phyloP scores from a whole-genome alignment of 257 asterid genomes.

The Parsonsia alboflavescens region DNA sequence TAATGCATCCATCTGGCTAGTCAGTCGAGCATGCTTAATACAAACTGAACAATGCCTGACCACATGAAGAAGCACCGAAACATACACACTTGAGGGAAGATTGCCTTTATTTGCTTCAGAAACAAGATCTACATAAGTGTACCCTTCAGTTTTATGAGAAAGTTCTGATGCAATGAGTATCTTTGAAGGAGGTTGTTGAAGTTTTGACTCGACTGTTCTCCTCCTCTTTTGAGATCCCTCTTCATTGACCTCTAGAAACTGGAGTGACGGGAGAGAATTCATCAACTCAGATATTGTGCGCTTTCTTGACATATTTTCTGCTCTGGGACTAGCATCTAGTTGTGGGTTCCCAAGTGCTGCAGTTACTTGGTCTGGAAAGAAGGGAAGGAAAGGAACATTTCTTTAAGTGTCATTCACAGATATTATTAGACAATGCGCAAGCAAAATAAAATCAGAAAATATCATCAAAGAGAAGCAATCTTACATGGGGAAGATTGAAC shows the following conservation, averaged over 20 bases:
- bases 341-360: slow-evolving; percentile 37
- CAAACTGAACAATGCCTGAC: slow-evolving; percentile 94
- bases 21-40: slow-evolving; percentile 89
- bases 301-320: slow-evolving; percentile 48
- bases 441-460: neutral
- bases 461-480: slow-evolving; percentile 24
- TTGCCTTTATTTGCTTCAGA: slow-evolving; percentile 90
- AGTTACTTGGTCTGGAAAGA: slow-evolving; percentile 50
- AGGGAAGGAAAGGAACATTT: slow-evolving; percentile 5
- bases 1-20: slow-evolving; percentile 95
- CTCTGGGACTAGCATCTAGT: slow-evolving; percentile 37
- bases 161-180: slow-evolving; percentile 40
- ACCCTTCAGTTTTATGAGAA: slow-evolving; percentile 46
- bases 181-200: slow-evolving; percentile 37
- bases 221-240: slow-evolving; percentile 62
- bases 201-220: slow-evolving; percentile 36
- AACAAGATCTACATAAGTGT: slow-evolving; percentile 62
- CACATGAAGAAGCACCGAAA: slow-evolving; percentile 78
- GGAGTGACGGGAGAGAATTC: slow-evolving; percentile 70
- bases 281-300: slow-evolving; percentile 72
- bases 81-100: slow-evolving; percentile 71
- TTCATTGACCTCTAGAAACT: slow-evolving; percentile 36
- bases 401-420: neutral
- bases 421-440: neutral
- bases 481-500: slow-evolving; percentile 65